Evolutionary conservation across 805 yeast species (phyloP).

Genomic region (Zygoascus flipseniorum): DNA sequence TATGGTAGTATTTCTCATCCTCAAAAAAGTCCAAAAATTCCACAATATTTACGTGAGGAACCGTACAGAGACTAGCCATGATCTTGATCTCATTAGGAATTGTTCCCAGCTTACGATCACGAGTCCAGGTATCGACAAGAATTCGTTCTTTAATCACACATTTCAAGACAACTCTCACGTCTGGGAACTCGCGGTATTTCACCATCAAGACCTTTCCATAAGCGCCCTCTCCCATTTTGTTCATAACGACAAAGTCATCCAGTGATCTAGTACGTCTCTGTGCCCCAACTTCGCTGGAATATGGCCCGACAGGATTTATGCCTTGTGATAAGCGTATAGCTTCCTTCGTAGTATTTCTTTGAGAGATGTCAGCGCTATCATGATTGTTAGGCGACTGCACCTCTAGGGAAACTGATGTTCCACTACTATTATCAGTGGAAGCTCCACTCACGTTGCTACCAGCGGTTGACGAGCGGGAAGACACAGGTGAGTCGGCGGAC

Average conservation of each 20-base stretch:
- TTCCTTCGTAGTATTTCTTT: background rate
- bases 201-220: slow-evolving; percentile 89
- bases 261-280: slow-evolving; percentile 63
- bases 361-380: background rate
- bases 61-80: slow-evolving; percentile 57
- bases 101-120: slow-evolving; percentile 85
- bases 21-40: slow-evolving; percentile 85
- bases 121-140: slow-evolving; percentile 93
- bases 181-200: slow-evolving; percentile 54
- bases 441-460: background rate
- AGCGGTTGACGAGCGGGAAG: background rate
- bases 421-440: background rate
- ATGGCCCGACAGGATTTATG: background rate
- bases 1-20: slow-evolving; percentile 79
- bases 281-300: slow-evolving; percentile 42
- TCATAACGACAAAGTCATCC: slow-evolving; percentile 59
- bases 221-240: slow-evolving; percentile 92
- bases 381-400: background rate
- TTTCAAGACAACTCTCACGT: slow-evolving; percentile 64
- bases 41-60: slow-evolving; percentile 83
- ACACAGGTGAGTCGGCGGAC: background rate
- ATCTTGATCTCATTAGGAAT: slow-evolving; percentile 95
- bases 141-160: slow-evolving; percentile 88
- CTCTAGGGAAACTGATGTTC: background rate
- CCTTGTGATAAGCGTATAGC: background rate